Conservation (phyloP, 495 filamentous ascomycete species). For the Lepidopterella palustris region DNA sequence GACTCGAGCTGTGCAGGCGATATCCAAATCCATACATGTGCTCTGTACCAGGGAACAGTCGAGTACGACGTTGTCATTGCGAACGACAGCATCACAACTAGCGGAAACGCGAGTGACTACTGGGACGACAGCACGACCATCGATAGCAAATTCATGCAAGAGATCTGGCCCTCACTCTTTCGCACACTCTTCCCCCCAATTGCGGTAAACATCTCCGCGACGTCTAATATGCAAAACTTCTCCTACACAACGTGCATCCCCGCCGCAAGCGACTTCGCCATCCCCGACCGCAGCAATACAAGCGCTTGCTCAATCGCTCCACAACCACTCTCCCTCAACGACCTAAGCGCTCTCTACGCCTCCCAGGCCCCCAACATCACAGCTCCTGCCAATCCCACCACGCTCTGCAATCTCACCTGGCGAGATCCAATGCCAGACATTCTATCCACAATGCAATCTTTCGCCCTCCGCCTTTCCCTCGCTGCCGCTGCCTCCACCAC, state of each 20-base stretch:
- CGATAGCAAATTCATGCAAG: slow-evolving; percentile 6
- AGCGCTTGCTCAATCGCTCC: slow-evolving; percentile 3
- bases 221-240: background rate
- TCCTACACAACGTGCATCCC: slow-evolving; percentile 9
- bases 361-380: too few relatives aligned
- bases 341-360: slow-evolving; percentile 15
- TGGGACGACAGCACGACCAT: slow-evolving; percentile 4
- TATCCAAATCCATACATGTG: slow-evolving; percentile 12
- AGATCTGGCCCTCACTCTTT: slow-evolving; percentile 13
- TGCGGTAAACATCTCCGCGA: slow-evolving; percentile 11
- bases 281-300: background rate
- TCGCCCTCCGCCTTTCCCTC: slow-evolving; percentile 19
- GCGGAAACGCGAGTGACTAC: background rate
- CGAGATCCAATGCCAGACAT: slow-evolving; percentile 17
- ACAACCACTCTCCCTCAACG: slow-evolving; percentile 4
- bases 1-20: slow-evolving; percentile 10
- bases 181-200: slow-evolving; percentile 13
- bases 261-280: background rate
- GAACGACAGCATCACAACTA: slow-evolving; percentile 6
- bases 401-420: slow-evolving; percentile 15
- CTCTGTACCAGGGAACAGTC: slow-evolving; percentile 1
- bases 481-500: slow-evolving; percentile 6
- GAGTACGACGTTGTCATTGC: slow-evolving; percentile 4
- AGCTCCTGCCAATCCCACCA: too few relatives aligned
- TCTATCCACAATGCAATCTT: slow-evolving; percentile 9